Evolutionary conservation across 2,329 filamentous ascomycete species (phyloP).

Genomic region (Microthyrium microscopicum): DNA sequence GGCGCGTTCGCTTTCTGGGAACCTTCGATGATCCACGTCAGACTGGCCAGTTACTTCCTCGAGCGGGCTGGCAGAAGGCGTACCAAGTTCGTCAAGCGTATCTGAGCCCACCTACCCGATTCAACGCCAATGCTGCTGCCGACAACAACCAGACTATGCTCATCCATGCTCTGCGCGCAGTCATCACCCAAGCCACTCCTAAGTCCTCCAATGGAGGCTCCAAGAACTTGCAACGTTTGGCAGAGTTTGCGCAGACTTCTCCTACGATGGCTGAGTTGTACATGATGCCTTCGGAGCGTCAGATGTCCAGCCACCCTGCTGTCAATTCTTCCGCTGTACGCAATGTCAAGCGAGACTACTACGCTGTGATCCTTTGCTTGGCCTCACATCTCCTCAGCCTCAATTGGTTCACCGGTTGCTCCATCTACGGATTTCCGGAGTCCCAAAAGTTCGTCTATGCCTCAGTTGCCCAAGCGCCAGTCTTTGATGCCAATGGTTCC

Average conservation of each 20-base stretch:
- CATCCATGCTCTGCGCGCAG: too few relatives aligned
- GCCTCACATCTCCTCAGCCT: slow-evolving; percentile 24
- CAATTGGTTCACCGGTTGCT: slow-evolving; percentile 18
- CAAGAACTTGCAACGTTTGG: too few relatives aligned
- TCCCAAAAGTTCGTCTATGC: slow-evolving; percentile 31
- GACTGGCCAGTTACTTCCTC: slow-evolving; percentile 7
- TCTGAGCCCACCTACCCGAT: slow-evolving; percentile 14
- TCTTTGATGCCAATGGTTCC: slow-evolving; percentile 22
- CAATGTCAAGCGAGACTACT: too few relatives aligned
- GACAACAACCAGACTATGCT: slow-evolving; percentile 18
- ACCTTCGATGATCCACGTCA: slow-evolving; percentile 21
- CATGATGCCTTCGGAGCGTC: too few relatives aligned
- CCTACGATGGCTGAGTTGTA: too few relatives aligned
- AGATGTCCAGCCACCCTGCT: too few relatives aligned
- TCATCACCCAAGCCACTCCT: too few relatives aligned
- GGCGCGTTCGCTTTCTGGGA: slow-evolving; percentile 27
- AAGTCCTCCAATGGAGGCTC: too few relatives aligned
- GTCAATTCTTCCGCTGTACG: too few relatives aligned
- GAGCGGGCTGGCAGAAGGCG: slow-evolving; percentile 16
- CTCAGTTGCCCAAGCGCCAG: slow-evolving; percentile 15
- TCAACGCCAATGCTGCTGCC: slow-evolving; percentile 12
- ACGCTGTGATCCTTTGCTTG: too few relatives aligned
- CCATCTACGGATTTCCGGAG: slow-evolving; percentile 23
- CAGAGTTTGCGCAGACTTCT: too few relatives aligned
- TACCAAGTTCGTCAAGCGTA: slow-evolving; percentile 19